A percentile compares a stretch with the other conserved stretches of the same genome.
These are phyloP conservation scores for Populus pruinosa DNA, from an alignment of 345 rosid species.

Conservation along the genomic window DNA sequence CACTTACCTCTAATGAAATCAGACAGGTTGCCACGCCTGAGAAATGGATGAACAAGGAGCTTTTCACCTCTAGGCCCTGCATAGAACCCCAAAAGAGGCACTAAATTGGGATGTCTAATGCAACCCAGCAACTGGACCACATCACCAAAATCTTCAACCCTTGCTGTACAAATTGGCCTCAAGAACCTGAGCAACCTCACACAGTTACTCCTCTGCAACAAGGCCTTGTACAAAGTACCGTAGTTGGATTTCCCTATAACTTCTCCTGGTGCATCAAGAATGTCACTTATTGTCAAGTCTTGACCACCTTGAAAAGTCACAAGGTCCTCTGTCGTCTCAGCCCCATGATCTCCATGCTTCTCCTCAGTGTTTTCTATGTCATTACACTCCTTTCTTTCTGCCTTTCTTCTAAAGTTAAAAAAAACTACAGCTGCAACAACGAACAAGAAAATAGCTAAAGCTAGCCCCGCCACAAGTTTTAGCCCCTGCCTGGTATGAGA, in stretches of 20 bases:
- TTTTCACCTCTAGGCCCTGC: constrained; percentile 86
- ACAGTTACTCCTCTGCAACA: constrained; percentile 47
- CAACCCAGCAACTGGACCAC: constrained; percentile 54
- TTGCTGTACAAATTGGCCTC: constrained; percentile 63
- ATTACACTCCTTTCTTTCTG: background rate
- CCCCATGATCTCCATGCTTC: constrained; percentile 19
- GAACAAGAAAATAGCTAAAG: constrained; percentile 38
- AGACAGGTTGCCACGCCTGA: constrained; percentile 57
- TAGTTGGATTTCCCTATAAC: constrained; percentile 86
- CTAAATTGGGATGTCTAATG: constrained; percentile 70
- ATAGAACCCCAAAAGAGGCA: constrained; percentile 85
- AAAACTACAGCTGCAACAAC: constrained; percentile 31
- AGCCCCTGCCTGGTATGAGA: constrained; percentile 52
- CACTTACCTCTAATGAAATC: constrained; percentile 62
- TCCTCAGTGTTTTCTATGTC: constrained; percentile 40
- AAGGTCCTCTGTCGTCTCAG: constrained; percentile 47
- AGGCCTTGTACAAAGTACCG: constrained; percentile 84
- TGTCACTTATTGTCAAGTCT: constrained; percentile 67
- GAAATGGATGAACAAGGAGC: constrained; percentile 83
- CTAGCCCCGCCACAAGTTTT: constrained; percentile 43
- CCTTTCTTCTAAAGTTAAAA: constrained; percentile 31
- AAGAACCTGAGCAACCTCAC: constrained; percentile 72
- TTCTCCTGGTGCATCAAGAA: constrained; percentile 95
- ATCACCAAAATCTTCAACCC: constrained; percentile 45
- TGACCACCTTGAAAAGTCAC: constrained; percentile 61